phyloP scores from a whole-genome alignment of 2,329 filamentous ascomycete genomes.

The Parastagonospora nodorum region DNA sequence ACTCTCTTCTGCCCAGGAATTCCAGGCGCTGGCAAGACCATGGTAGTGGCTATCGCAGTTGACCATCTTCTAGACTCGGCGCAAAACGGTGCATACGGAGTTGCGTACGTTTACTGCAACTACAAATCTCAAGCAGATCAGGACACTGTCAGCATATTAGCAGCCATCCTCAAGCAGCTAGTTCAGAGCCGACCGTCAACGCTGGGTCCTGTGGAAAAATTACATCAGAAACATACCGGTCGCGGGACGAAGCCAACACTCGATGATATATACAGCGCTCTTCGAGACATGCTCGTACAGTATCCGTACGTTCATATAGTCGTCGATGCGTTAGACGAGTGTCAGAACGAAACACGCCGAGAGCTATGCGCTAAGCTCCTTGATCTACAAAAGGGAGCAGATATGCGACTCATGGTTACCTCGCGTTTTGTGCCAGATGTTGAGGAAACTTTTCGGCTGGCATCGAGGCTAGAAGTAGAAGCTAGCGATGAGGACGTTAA shows the following conservation, averaged over 20 bases:
- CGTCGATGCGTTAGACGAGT: background rate
- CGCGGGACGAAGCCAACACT: background rate
- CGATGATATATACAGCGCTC: background rate
- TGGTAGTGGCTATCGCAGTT: background rate
- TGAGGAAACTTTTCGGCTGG: background rate
- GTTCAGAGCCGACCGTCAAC: background rate
- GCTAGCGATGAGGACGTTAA: background rate
- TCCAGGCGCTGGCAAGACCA: background rate
- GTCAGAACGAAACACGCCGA: background rate
- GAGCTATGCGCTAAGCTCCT: background rate
- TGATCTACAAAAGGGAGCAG: background rate
- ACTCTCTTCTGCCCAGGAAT: background rate
- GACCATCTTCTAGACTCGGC: background rate
- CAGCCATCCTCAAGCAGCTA: background rate
- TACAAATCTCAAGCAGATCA: background rate
- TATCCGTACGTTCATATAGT: background rate
- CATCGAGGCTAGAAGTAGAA: background rate
- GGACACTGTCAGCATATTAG: background rate
- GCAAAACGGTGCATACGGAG: background rate
- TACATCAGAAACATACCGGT: background rate
- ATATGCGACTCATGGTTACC: background rate
- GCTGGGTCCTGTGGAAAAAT: background rate
- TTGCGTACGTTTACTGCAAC: background rate
- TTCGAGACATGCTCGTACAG: background rate
- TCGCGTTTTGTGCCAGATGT: background rate